Base-by-base conservation (phyloP, 208 protist species). In the Tritrichomonas foetus region DNA sequence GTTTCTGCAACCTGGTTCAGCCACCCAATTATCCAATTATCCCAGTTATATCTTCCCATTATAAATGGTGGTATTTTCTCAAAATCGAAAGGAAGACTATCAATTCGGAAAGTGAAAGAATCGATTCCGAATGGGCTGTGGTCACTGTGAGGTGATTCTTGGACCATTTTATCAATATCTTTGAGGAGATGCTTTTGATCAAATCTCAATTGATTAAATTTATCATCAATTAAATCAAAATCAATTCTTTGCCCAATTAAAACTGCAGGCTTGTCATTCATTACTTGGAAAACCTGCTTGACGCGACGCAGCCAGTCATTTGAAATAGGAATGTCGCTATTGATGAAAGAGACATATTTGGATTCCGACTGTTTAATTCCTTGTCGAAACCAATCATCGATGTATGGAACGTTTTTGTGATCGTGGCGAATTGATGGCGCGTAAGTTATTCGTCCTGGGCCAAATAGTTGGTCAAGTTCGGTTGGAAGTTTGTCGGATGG, bases 71-170 rank as follows among this genome's bases (percentile, higher is more conserved):
- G 74, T 11, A 84, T 53, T n/a, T 47, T 84, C 22, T 49, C 36
- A n/a, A n/a, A 5, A 84, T 84, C n/a, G 22, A 84, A 84, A 39
- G 74, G 74, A n/a, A n/a, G 11, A n/a, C 2, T 49, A 53, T 53
- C 74, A n/a, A n/a, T 44, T 84, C 74, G 36, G 25, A 84, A 84
- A 39, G 74, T 84, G 74, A 84, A 84, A 53, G 74, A 47, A 84
- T 84, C 74, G 36, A 84, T 53, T 30, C 41, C 44, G 33, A 25
- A 53, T 25, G 36, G 41, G 44, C 41, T 84, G 36, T 53, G 36
- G 30, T 9, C 41, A 13, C 3, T 16, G 22, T 53, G 36, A n/a
- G 22, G 22, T 22, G 25, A 39, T 3, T 53, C 74, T 20, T 53
- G 25, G 9, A 84, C 74, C 1, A 84, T 39, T n/a, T 20, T 53